Percentiles rank a stretch among this genome's conserved stretches.
Evolutionary conservation across 139 green algal species (phyloP).

Genomic region (Astrephomene gubernaculifera): DNA sequence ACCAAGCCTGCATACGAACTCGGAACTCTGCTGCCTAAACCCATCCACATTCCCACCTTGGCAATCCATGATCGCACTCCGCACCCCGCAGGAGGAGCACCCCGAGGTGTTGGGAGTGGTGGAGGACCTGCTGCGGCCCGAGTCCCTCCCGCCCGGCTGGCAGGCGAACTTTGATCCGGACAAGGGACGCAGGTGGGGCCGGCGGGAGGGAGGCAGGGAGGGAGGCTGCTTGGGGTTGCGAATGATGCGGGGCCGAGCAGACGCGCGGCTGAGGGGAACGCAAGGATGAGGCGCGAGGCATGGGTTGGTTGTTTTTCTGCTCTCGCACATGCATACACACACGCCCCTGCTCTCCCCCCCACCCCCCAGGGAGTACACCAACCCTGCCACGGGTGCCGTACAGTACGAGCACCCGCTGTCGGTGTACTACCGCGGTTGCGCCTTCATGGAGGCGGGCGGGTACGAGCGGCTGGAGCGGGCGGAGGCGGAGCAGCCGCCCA

Average conservation of each 20-base stretch:
- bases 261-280: too few species aligned
- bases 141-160: slow-evolving; percentile 63
- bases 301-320: too few species aligned
- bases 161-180: slow-evolving; percentile 27
- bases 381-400: slow-evolving; percentile 15
- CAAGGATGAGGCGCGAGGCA: too few species aligned
- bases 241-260: too few species aligned
- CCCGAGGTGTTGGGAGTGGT: slow-evolving; percentile 42
- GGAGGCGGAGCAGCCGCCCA: slow-evolving; percentile 28
- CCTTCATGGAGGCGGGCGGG: slow-evolving; percentile 69
- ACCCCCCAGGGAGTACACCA: slow-evolving; percentile 27
- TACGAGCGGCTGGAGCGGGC: slow-evolving; percentile 41
- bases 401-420: slow-evolving; percentile 67
- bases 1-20: too few species aligned
- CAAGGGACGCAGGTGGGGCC: background rate
- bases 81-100: slow-evolving; percentile 30
- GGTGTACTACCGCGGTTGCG: slow-evolving; percentile 71
- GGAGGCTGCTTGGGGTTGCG: too few species aligned
- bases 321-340: too few species aligned
- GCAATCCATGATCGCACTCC: too few species aligned
- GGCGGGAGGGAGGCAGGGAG: too few species aligned
- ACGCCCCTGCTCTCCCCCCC: too few species aligned
- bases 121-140: slow-evolving; percentile 53
- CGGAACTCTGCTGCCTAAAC: too few species aligned
- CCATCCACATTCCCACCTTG: too few species aligned